phyloP scores from a whole-genome alignment of 1,284 basidiomycete species.

The Cutaneotrichosporon sp. region DNA sequence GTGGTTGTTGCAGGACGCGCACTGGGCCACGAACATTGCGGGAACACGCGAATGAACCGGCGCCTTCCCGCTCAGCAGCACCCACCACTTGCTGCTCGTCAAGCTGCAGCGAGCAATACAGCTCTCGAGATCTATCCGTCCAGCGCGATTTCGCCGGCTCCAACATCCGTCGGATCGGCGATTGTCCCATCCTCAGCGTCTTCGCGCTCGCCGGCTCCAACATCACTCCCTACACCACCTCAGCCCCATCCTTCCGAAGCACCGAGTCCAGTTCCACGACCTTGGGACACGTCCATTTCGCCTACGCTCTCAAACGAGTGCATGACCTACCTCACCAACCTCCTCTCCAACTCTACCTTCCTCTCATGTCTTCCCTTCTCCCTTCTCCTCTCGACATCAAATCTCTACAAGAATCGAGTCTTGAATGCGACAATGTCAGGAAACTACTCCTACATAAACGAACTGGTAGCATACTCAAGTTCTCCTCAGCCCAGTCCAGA shows the following conservation, averaged over 20 bases:
- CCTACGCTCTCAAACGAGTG: slow-evolving; percentile 63
- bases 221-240: neutral
- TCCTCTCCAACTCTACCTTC: slow-evolving; percentile 61
- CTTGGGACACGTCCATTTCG: slow-evolving; percentile 62
- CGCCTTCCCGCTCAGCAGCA: too few species aligned
- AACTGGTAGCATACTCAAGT: slow-evolving; percentile 51
- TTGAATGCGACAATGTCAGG: slow-evolving; percentile 53
- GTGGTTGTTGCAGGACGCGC: too few species aligned
- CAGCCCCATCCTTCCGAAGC: slow-evolving; percentile 17
- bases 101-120: too few species aligned
- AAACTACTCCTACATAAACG: slow-evolving; percentile 61
- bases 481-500: slow-evolving; percentile 22
- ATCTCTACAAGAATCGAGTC: slow-evolving; percentile 50
- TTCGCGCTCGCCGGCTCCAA: neutral
- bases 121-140: too few species aligned
- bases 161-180: too few species aligned
- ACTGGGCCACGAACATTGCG: too few species aligned
- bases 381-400: slow-evolving; percentile 59
- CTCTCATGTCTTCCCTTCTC: slow-evolving; percentile 69
- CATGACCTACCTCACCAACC: slow-evolving; percentile 67
- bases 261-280: slow-evolving; percentile 69
- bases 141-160: too few species aligned
- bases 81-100: neutral
- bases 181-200: too few species aligned
- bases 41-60: too few species aligned